Base-by-base conservation (phyloP, 352 stramenopile genomes). In the Elongisporangium prolatum region DNA sequence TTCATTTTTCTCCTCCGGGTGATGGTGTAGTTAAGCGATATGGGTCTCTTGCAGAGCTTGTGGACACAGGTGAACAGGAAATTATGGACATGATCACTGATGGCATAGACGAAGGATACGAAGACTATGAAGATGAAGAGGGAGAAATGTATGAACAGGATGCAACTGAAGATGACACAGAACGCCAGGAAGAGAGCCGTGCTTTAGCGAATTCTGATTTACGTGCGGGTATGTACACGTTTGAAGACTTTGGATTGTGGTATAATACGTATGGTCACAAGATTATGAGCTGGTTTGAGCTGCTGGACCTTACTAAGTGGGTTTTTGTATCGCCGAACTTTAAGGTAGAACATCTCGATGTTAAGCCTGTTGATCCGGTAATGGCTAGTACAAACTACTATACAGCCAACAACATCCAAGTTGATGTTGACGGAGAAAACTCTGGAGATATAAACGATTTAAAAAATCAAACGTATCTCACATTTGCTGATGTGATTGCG, bases 251-350 rank as follows among this genome's bases (percentile, higher is more conserved):
- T 57, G 86, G 84, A 1, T 52, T 77, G 24, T 95, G 86, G 86
- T 96, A 96, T 60, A 96, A 96, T 63, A 72, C 72, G 4, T 84
- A 84, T 49, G 87, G 87, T 0, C 93, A 78, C 52, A 79, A 84
- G 54, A 71, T 64, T 2, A 86, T 93, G 76, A 94, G 84, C 51
- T 96, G 85, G 84, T 58, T 96, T 8, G 87, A 96, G 62, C 56
- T 96, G 34, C 71, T 96, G 6, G 87, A 96, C 67, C 60, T 96
- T 50, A 73, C 78, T 18, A 96, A 96, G 54, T 96, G 84, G 87
- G 62, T 75, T 14, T 93, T 91, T 63, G 73, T 94, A 24, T 92
- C 80, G 11, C 68, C 80, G 9, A 60, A 69, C 2, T 94, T 96
- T 25, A 67, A 76, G 13, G 61, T 92, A 13, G 80, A 92, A 10